A percentile compares a stretch with the other conserved stretches of the same genome.
Evolutionary conservation across 2,329 filamentous ascomycete species (phyloP).

Genomic region (Colletotrichum camelliae): DNA sequence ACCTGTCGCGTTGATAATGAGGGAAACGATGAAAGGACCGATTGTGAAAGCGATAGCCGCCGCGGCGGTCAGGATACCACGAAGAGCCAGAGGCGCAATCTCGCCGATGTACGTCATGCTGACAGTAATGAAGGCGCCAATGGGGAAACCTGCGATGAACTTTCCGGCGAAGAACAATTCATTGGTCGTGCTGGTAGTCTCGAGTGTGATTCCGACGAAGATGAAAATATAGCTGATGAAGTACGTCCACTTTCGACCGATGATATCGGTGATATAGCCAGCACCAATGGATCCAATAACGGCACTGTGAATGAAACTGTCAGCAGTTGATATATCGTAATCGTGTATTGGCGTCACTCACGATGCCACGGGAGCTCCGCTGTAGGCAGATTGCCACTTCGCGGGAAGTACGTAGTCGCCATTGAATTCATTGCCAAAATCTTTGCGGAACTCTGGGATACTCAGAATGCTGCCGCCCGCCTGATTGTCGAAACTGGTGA

Average conservation of each 20-base stretch:
- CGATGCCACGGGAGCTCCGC: conserved; percentile 45
- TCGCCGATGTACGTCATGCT: conserved; percentile 36
- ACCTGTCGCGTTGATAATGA: conserved; percentile 36
- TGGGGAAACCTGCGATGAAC: conserved; percentile 45
- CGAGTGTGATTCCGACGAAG: conserved; percentile 42
- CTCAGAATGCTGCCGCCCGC: conserved; percentile 44
- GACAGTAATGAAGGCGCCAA: conserved; percentile 30
- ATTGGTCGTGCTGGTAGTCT: conserved; percentile 33
- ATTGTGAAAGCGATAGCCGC: conserved; percentile 28
- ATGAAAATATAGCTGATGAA: conserved; percentile 39
- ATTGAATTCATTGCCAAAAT: conserved; percentile 43
- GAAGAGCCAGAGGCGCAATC: conserved; percentile 32
- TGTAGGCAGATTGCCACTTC: conserved; percentile 50
- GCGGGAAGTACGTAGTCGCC: conserved; percentile 43
- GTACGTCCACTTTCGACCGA: conserved; percentile 25
- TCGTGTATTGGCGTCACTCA: conserved; percentile 18
- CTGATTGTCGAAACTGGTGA: conserved; percentile 47
- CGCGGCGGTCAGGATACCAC: conserved; percentile 32
- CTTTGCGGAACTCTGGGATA: conserved; percentile 48
- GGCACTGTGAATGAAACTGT: conserved; percentile 9
- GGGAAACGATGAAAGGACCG: conserved; percentile 33
- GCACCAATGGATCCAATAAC: conserved; percentile 16
- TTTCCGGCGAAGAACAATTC: conserved; percentile 46
- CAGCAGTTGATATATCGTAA: background rate
- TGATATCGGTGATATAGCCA: conserved; percentile 10